Evolutionary conservation across 148 eudicot genomes (phyloP).

Genomic region (Arctostaphylos glauca): DNA sequence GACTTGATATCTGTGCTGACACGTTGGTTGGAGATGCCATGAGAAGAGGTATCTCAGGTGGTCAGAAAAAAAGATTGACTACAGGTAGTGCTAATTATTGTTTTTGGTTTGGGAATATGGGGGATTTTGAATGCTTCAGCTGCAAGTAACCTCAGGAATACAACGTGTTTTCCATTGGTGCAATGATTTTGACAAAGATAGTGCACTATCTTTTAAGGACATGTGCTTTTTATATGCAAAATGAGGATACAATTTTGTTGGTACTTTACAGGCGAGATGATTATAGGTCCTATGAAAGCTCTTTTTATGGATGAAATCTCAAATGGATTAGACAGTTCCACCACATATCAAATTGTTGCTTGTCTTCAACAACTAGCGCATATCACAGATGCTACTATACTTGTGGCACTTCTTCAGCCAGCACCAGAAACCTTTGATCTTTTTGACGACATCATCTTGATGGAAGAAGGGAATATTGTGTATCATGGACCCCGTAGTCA

Average conservation of each 20-base stretch:
- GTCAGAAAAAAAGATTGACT: constrained; percentile 80
- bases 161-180: neutral
- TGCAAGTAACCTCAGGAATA: neutral
- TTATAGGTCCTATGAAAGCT: constrained; percentile 75
- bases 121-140: neutral
- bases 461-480: constrained; percentile 76
- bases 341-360: constrained; percentile 69
- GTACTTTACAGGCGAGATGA: constrained; percentile 65
- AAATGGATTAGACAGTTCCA: constrained; percentile 88
- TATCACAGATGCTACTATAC: constrained; percentile 61
- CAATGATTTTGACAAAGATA: neutral
- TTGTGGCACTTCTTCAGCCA: constrained; percentile 82
- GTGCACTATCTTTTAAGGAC: neutral
- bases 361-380: constrained; percentile 73
- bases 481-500: constrained; percentile 66
- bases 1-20: constrained; percentile 78
- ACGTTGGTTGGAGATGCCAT: constrained; percentile 67
- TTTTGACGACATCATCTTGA: constrained; percentile 76
- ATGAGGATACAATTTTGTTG: neutral
- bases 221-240: neutral
- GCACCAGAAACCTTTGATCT: constrained; percentile 76
- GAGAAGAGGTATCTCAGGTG: constrained; percentile 87
- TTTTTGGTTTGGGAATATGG: neutral
- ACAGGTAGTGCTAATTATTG: constrained; percentile 39
- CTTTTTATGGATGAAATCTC: constrained; percentile 92